phyloP scores from a whole-genome alignment of 129 eudicot species.

The Daucus carota region DH1_v3.0 NC_030383.2:13325001-13325500 shows the following conservation, averaged over 20 bases:
- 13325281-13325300: conserved; percentile 27
- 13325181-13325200: conserved; percentile 20
- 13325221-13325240: conserved; percentile 19
- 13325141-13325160: background rate
- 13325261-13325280: conserved; percentile 31
- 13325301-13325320: conserved; percentile 35
- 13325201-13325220: conserved; percentile 22
- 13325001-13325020: conserved; percentile 35
- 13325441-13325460: background rate
- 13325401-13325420: background rate
- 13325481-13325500: background rate
- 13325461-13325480: background rate
- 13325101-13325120: conserved; percentile 27
- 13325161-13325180: background rate
- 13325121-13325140: background rate
- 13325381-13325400: conserved; percentile 17
- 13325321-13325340: conserved; percentile 25
- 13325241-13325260: conserved; percentile 33
- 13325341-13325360: conserved; percentile 32
- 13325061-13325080: conserved; percentile 24
- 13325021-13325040: conserved; percentile 32
- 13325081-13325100: conserved; percentile 27
- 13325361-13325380: conserved; percentile 13
- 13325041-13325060: conserved; percentile 34
- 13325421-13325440: background rate